Percentiles rank a stretch among this genome's conserved stretches.
Evolutionary conservation across 2,329 filamentous ascomycete species (phyloP).

Genomic region (Coniochaeta pulveracea): DNA sequence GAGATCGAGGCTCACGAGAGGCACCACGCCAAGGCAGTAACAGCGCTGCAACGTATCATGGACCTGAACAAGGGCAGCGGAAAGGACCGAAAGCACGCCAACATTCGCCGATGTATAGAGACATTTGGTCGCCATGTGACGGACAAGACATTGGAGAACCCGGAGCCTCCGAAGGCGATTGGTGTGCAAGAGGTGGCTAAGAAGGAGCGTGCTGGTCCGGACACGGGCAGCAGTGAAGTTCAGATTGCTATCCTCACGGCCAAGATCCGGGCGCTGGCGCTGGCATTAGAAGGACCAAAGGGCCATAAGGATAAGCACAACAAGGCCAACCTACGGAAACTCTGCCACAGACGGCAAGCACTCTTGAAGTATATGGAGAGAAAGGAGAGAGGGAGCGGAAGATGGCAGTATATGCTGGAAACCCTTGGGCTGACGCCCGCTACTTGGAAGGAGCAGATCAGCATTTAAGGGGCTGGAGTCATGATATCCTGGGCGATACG

Average conservation of each 20-base stretch:
- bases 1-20: slow-evolving; percentile 32
- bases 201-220: slow-evolving; percentile 62
- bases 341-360: slow-evolving; percentile 86
- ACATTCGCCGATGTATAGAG: slow-evolving; percentile 74
- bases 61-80: slow-evolving; percentile 65
- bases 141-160: slow-evolving; percentile 47
- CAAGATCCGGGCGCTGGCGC: slow-evolving; percentile 76
- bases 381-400: slow-evolving; percentile 81
- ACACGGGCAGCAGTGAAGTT: slow-evolving; percentile 95
- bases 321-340: slow-evolving; percentile 74
- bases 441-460: slow-evolving; percentile 86
- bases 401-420: slow-evolving; percentile 79
- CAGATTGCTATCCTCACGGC: slow-evolving; percentile 91
- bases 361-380: slow-evolving; percentile 74
- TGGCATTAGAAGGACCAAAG: slow-evolving; percentile 53
- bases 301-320: slow-evolving; percentile 86
- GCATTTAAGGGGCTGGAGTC: slow-evolving; percentile 39
- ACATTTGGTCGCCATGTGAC: slow-evolving; percentile 88
- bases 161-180: slow-evolving; percentile 43
- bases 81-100: slow-evolving; percentile 69
- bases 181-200: slow-evolving; percentile 28
- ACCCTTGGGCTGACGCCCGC: slow-evolving; percentile 78
- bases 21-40: slow-evolving; percentile 55
- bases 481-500: too few species aligned
- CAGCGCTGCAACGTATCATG: slow-evolving; percentile 71